Base-by-base conservation (phyloP, 31 red algal genomes). In the Pterothamnion heteromorphum region DNA sequence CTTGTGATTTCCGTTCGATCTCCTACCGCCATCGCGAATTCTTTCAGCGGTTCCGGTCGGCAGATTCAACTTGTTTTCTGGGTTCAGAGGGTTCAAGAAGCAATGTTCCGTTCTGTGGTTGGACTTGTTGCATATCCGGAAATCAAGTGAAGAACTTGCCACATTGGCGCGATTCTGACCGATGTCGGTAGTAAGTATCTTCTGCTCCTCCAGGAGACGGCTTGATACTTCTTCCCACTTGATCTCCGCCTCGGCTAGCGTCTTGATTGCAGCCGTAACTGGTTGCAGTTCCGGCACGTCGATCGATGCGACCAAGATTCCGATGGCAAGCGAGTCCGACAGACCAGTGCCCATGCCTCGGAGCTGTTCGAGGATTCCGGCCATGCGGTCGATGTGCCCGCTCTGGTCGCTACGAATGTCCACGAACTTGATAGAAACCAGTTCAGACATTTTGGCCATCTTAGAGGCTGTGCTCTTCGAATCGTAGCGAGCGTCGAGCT, bases 401-500 rank as follows among this genome's bases (percentile, higher is more conserved):
- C 32, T 0, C 14, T 78, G 30, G 23, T 0, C 58, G 14, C 34
- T 33, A 18, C 44, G 44, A 5, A 91, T 18, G 58, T 33, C 0
- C 21, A 0, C 32, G 0, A 28, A 80, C 89, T 38, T 30, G 22
- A 4, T 38, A 24, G 58, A 91, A 33, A 92, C 90, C n/a, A 92
- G 57, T 0, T 92, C 90, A 44, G 72, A 83, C 36, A 92, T 92
- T 34, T 84, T 92, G 0, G 0, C 39, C 1, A 92, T 92, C 9
- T 0, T 78, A 0, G 90, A 92, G 23, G 74, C 90, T 21, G 90
- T 92, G 3, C 38, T 57, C 0, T 0, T 84, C 5, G 90, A 92
- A 0, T 27, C 27, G 27, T 82, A 92, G 18, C 90, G 0, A 28
- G 9, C 36, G 0, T 92, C 35, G 0, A 92, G 74, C n/a, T 82